A percentile compares a stretch with the other conserved stretches of the same genome.
phyloP scores from a whole-genome alignment of 2,329 filamentous ascomycete species.

The Aspergillus jensenii region DNA sequence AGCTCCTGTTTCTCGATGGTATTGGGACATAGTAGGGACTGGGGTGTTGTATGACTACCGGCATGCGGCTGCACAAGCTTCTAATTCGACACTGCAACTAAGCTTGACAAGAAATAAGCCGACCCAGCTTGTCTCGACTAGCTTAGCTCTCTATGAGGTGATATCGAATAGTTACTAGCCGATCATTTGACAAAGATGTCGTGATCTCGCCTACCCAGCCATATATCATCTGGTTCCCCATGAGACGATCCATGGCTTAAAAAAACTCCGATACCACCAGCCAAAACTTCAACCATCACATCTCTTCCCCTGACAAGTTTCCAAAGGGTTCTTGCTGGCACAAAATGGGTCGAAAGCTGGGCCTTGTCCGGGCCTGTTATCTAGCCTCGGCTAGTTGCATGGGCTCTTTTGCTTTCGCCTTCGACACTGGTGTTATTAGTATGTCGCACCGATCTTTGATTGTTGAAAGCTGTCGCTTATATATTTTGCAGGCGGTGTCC shows the following conservation, averaged over 20 bases:
- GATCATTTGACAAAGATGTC: not conserved
- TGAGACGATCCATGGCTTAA: not conserved
- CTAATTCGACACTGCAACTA: not conserved
- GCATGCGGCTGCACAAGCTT: not conserved
- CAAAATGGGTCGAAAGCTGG: conserved; percentile 32
- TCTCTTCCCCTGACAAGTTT: not conserved
- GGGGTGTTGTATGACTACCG: not conserved
- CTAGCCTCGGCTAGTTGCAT: conserved; percentile 39
- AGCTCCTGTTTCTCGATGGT: not conserved
- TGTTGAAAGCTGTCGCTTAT: not conserved
- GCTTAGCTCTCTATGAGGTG: not conserved
- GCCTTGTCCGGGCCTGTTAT: conserved; percentile 36
- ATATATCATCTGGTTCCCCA: not conserved
- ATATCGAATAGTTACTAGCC: not conserved
- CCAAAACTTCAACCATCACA: not conserved
- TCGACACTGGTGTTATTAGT: conserved; percentile 41
- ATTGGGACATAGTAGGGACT: not conserved
- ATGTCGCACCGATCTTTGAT: conserved; percentile 6
- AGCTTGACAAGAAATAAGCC: not conserved
- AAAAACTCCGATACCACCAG: not conserved
- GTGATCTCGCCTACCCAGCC: not conserved
- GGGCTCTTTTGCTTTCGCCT: conserved; percentile 41
- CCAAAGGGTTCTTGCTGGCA: not conserved
- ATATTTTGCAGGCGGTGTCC: conserved; percentile 40
- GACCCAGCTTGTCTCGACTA: not conserved